Base-by-base conservation (phyloP, 169 alveolate genomes). In the Cryptosporidium sp. region DNA sequence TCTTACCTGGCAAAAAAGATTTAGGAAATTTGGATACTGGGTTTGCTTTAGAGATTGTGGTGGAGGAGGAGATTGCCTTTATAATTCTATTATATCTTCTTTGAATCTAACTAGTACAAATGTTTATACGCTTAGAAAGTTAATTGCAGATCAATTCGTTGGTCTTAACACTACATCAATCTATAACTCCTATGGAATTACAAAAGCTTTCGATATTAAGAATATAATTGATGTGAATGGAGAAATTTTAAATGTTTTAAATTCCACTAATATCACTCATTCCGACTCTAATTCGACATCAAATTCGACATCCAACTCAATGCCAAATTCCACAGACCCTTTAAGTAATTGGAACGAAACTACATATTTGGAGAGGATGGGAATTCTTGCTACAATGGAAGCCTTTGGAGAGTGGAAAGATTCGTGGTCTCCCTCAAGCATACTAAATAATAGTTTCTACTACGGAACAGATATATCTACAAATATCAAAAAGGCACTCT, bases 41-140 rank as follows among this genome's bases (percentile, higher is more conserved):
- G 59, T 62, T 37, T 80, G 89, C 68, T 67, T 48, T 14, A 80
- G 89, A 80, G 89, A 80, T 62, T 62, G 80, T 41, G 89, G 89
- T 18, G 89, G 80, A 41, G 89, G 89, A 21, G 89, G 89, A 14
- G 89, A 80, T 26, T 80, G 89, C 39, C 68, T 80, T 4, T 80
- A 80, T 62, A 80, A 33, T 10, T 80, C 89, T 1, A 50, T 80
- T 21, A 80, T 80, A 39, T 80, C 89, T 8, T 37, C 80, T 16
- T 39, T 80, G 68, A 43, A 41, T 9, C 45, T 80, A 4, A 41
- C 9, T 37, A 65, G 62, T 21, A 65, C 48, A 8, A 65, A 26
- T 8, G 89, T 80, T 21, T 21, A 68, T 41, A 3, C 16, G 12
- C 68, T 80, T 26, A 37, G 89, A 51, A 41, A 5, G 23, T 3